Conservation (phyloP, 495 filamentous ascomycete species). For the Lophium mytilinum region DNA sequence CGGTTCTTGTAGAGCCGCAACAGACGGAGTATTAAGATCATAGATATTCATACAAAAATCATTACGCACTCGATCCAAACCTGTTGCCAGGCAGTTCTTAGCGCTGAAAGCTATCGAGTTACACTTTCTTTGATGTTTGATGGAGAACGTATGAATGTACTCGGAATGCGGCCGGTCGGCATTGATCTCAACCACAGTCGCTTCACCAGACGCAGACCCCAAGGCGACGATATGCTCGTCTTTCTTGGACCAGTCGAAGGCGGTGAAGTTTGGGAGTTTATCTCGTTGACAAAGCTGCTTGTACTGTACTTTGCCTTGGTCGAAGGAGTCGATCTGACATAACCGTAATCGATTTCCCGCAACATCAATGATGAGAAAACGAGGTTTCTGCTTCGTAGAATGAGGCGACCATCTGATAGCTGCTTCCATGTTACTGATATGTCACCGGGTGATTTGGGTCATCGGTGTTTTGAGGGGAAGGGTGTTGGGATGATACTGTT, state of each 20-base stretch:
- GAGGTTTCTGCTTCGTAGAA: slow-evolving; percentile 50
- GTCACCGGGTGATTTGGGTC: background rate
- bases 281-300: slow-evolving; percentile 61
- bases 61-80: slow-evolving; percentile 82
- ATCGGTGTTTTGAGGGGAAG: background rate
- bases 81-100: slow-evolving; percentile 70
- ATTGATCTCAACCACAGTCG: slow-evolving; percentile 70
- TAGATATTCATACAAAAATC: slow-evolving; percentile 91
- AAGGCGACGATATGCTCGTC: slow-evolving; percentile 73
- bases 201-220: slow-evolving; percentile 75
- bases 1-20: slow-evolving; percentile 49
- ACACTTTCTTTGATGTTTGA: slow-evolving; percentile 80
- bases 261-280: slow-evolving; percentile 77
- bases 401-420: slow-evolving; percentile 87
- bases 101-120: slow-evolving; percentile 87
- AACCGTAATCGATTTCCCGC: slow-evolving; percentile 70
- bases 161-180: slow-evolving; percentile 50
- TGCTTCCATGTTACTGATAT: slow-evolving; percentile 47
- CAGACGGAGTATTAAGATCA: slow-evolving; percentile 61
- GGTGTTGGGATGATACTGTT: background rate
- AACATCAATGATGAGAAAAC: slow-evolving; percentile 80
- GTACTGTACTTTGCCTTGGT: slow-evolving; percentile 51
- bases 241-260: slow-evolving; percentile 90
- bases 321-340: slow-evolving; percentile 60
- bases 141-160: slow-evolving; percentile 54